Evolutionary conservation across 108 stramenopile genomes (phyloP).

Genomic region (Discostella pseudostelligera): DNA sequence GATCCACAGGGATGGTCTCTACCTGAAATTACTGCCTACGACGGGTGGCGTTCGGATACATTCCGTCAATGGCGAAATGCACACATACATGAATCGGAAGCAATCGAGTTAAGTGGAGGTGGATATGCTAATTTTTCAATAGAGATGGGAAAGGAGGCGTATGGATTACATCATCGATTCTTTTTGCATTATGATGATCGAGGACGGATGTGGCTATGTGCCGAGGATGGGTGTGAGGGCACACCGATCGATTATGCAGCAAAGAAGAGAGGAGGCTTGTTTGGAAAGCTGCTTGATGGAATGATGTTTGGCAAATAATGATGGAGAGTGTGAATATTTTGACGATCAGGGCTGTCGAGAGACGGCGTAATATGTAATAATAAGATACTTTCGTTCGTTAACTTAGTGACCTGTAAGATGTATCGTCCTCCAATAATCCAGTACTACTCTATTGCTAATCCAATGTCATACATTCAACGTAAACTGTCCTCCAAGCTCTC

Average conservation of each 20-base stretch:
- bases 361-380: too few relatives aligned
- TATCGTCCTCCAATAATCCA: too few relatives aligned
- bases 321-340: too few relatives aligned
- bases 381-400: too few relatives aligned
- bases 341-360: too few relatives aligned
- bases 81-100: slow-evolving; percentile 48
- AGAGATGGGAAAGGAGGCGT: slow-evolving; percentile 63
- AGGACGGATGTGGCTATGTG: slow-evolving; percentile 66
- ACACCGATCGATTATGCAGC: slow-evolving; percentile 35
- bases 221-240: slow-evolving; percentile 86
- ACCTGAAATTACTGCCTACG: slow-evolving; percentile 62
- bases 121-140: slow-evolving; percentile 52
- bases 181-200: slow-evolving; percentile 66
- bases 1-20: slow-evolving; percentile 77
- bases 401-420: too few relatives aligned
- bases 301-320: slow-evolving; percentile 37
- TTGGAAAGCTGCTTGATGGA: slow-evolving; percentile 44
- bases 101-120: too few relatives aligned
- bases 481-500: slow-evolving; percentile 83
- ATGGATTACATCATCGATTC: slow-evolving; percentile 75
- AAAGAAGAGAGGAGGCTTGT: slow-evolving; percentile 29
- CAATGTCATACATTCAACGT: slow-evolving; percentile 31
- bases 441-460: too few relatives aligned
- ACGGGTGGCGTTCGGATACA: slow-evolving; percentile 80
- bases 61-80: slow-evolving; percentile 70